phyloP scores from a whole-genome alignment of 2,329 filamentous ascomycete species.

The Mollisiaceae sp. region DNA sequence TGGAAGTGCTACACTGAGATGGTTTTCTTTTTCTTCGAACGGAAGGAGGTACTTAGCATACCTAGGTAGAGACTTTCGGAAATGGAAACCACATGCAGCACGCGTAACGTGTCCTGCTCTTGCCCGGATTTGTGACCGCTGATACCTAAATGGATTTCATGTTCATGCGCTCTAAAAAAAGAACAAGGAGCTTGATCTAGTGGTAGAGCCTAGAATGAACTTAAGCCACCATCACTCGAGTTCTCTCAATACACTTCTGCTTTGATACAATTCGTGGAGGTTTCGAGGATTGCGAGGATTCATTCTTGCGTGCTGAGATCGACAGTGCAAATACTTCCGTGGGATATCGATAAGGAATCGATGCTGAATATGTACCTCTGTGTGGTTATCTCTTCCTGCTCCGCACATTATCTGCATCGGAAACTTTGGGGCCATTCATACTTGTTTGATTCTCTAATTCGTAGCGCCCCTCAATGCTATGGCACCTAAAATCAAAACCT shows the following conservation, averaged over 20 bases:
- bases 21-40: too few relatives aligned
- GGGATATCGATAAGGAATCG: too few relatives aligned
- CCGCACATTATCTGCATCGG: background rate
- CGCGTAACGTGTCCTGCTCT: too few relatives aligned
- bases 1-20: too few relatives aligned
- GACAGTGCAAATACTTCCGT: too few relatives aligned
- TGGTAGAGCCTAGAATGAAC: background rate
- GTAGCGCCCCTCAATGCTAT: slow-evolving; percentile 75
- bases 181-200: background rate
- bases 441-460: slow-evolving; percentile 28
- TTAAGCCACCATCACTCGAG: too few relatives aligned
- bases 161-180: too few relatives aligned
- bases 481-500: slow-evolving; percentile 71
- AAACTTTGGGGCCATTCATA: background rate
- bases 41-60: background rate
- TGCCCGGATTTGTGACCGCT: too few relatives aligned
- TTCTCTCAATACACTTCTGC: too few relatives aligned
- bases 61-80: background rate
- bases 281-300: background rate
- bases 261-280: too few relatives aligned
- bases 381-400: background rate
- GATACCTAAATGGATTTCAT: too few relatives aligned
- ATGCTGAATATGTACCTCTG: background rate
- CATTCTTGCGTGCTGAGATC: background rate
- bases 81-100: background rate